A percentile compares a stretch with the other conserved stretches of the same genome.
phyloP scores from a whole-genome alignment of 140 eudicot species.

The Senecio squalidus region DNA sequence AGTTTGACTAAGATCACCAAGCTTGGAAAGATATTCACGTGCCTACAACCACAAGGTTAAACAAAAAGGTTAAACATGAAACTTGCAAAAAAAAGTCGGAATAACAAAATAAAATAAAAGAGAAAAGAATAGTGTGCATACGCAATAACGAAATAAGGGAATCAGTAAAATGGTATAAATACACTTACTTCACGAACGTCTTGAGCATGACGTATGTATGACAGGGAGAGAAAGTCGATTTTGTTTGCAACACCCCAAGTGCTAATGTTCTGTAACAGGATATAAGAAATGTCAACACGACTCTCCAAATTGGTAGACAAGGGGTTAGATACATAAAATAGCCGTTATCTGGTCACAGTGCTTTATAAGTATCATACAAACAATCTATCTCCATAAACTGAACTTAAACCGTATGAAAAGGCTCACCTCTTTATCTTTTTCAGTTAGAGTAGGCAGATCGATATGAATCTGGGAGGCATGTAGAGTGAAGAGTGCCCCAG shows the following conservation, averaged over 20 bases:
- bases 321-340: too few species aligned
- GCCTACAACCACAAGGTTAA: conserved; percentile 63
- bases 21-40: conserved; percentile 67
- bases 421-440: too few species aligned
- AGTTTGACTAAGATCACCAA: conserved; percentile 90
- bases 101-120: neutral
- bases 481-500: too few species aligned
- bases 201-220: conserved; percentile 88
- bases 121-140: neutral
- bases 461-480: conserved; percentile 89
- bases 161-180: conserved; percentile 1
- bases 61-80: conserved; percentile 4
- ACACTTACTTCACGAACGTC: conserved; percentile 95
- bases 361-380: neutral
- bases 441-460: too few species aligned
- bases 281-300: conserved; percentile 1
- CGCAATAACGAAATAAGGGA: conserved; percentile 10
- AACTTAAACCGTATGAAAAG: too few species aligned
- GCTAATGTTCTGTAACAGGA: conserved; percentile 70
- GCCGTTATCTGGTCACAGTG: neutral
- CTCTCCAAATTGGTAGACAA: neutral
- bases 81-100: neutral
- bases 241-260: conserved; percentile 91
- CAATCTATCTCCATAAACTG: neutral
- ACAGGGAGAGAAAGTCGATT: conserved; percentile 89